Percentiles rank a stretch among this genome's conserved stretches.
phyloP scores from a whole-genome alignment of 495 filamentous ascomycete genomes.

The Xylaria curta region DNA sequence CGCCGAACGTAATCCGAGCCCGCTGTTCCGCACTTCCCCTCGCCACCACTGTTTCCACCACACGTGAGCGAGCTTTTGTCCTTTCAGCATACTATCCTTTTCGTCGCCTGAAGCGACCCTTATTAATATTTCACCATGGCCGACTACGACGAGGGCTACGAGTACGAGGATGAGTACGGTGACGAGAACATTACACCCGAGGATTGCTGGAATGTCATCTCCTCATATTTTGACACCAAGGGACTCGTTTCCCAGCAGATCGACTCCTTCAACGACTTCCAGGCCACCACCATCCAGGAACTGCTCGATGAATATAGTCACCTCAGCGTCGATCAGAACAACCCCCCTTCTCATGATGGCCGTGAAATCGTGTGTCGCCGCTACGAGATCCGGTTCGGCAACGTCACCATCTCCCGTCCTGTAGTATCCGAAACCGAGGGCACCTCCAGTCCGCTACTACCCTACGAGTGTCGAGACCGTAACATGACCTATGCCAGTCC shows the following conservation, averaged over 20 bases:
- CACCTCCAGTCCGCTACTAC: slow-evolving; percentile 76
- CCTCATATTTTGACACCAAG: slow-evolving; percentile 92
- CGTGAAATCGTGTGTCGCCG: slow-evolving; percentile 81
- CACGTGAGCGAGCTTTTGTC: background rate
- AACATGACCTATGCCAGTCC: slow-evolving; percentile 95
- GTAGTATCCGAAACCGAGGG: slow-evolving; percentile 93
- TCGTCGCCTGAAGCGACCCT: background rate
- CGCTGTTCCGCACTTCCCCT: background rate
- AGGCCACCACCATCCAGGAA: slow-evolving; percentile 88
- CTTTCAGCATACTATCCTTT: background rate
- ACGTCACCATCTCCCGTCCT: slow-evolving; percentile 80
- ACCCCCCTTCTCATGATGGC: slow-evolving; percentile 72
- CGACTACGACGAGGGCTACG: slow-evolving; percentile 40
- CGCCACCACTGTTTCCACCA: background rate
- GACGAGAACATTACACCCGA: slow-evolving; percentile 86
- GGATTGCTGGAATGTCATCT: slow-evolving; percentile 97
- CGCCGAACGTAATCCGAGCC: background rate
- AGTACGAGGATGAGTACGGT: slow-evolving; percentile 52
- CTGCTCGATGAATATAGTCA: slow-evolving; percentile 87
- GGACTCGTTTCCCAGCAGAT: slow-evolving; percentile 97
- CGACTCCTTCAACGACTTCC: slow-evolving; percentile 98
- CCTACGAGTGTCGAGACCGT: slow-evolving; percentile 90
- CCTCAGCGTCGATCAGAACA: slow-evolving; percentile 86
- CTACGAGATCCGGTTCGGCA: slow-evolving; percentile 92
- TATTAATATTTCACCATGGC: slow-evolving; percentile 31